Conservation (phyloP, 805 yeast species). For the Yamadazyma insecticola region DNA sequence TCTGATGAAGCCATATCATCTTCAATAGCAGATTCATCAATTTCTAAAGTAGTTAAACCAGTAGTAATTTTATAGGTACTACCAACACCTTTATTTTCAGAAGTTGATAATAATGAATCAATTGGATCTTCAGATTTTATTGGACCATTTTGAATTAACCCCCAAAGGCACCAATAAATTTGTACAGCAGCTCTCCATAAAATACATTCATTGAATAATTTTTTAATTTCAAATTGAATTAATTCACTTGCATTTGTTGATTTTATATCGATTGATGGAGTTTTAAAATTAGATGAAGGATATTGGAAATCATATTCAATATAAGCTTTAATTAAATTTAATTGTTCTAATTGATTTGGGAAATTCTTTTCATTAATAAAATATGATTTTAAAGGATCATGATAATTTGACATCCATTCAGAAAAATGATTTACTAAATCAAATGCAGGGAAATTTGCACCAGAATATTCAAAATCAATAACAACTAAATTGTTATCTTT, state of each 20-base stretch:
- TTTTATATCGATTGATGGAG: constrained; percentile 6
- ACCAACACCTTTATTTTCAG: constrained; percentile 32
- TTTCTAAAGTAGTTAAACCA: constrained; percentile 53
- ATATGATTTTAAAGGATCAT: constrained; percentile 50
- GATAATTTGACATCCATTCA: constrained; percentile 97
- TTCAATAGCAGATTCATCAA: constrained; percentile 13
- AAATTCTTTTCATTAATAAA: constrained; percentile 51
- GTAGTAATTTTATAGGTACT: constrained; percentile 37
- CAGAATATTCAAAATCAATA: constrained; percentile 94
- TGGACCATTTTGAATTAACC: constrained; percentile 72
- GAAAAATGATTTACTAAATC: constrained; percentile 91
- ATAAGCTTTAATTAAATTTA: constrained; percentile 73
- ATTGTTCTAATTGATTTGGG: constrained; percentile 66
- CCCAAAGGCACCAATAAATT: constrained; percentile 89
- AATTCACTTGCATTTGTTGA: constrained; percentile 18
- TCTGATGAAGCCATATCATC: constrained; percentile 36
- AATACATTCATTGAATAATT: constrained; percentile 58
- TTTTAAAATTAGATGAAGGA: constrained; percentile 28
- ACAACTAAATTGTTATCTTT: constrained; percentile 65
- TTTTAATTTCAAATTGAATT: constrained; percentile 40
- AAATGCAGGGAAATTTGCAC: constrained; percentile 82
- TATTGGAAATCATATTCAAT: constrained; percentile 52
- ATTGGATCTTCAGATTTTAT: constrained; percentile 13
- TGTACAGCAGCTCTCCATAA: constrained; percentile 81
- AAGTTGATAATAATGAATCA: constrained; percentile 4